Base-by-base conservation (phyloP, 1,284 basidiomycete species). In the Grifola frondosa region DNA sequence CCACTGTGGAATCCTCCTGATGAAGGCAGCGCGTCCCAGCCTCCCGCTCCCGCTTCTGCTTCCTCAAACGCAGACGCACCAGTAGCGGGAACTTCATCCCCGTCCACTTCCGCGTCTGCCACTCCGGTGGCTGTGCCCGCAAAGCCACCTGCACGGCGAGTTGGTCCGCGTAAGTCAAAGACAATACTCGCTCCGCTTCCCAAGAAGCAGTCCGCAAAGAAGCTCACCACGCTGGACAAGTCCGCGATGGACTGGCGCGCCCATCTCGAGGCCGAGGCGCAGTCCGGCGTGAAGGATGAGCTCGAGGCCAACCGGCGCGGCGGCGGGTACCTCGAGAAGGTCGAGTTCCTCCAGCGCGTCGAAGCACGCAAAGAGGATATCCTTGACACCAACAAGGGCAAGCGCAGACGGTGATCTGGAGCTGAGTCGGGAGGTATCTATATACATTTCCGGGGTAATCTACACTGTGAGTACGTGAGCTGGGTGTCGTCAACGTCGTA, bases 241-340 rank as follows among this genome's bases (percentile, higher is more conserved):
- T 89, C 85, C 0, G 79, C 83, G 10, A 80, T 91, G 75, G 89
- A 91, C 59, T 92, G 89, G 89, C 71, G 73, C 25, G 63, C 78
- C 1, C 84, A 91, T 57, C 63, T 87, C n/a, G 61, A 70, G 17
- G 47, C 44, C 33, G 67, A 74, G 44, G 61, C 67, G 17, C 62
- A 63, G 8, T 53, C 67, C 0, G 68, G 66, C 2, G 58, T 83
- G 10, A 74, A 77, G 46, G 82, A 89, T 50, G 84, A 88, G 49
- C 70, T 92, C n/a, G 78, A 85, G 36, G 77, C 77, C 1, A 82
- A 90, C 48, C 67, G 82, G 36, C 74, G 81, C 37, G 77, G 80
- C 1, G 86, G 85, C 16, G 87, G 88, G 0, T 91, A 86, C 63
- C 69, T 92, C 15, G 88, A 89, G 54, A 90, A 86, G 64, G 78